Evolutionary conservation across 1,284 basidiomycete species (phyloP).

Genomic region (Sporisorium exsertum): DNA sequence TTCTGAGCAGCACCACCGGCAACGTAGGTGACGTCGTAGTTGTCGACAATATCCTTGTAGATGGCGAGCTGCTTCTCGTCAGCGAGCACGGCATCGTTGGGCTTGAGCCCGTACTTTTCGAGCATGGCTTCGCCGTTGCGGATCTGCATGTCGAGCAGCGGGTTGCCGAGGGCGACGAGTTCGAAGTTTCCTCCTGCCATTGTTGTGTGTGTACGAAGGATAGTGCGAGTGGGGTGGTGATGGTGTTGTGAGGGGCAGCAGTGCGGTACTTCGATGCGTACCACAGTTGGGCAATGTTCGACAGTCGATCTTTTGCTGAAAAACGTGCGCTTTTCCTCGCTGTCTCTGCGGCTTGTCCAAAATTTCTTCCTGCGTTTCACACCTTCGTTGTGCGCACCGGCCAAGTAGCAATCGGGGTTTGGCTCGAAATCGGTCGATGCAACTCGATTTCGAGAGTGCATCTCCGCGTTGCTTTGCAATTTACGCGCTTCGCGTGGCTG

Average conservation of each 20-base stretch:
- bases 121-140: constrained; percentile 82
- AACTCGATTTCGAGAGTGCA: not conserved
- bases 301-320: not conserved
- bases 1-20: constrained; percentile 98
- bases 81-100: constrained; percentile 97
- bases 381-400: constrained; percentile 7
- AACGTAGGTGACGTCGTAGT: constrained; percentile 86
- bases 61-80: constrained; percentile 81
- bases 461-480: constrained; percentile 8
- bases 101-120: constrained; percentile 89
- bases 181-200: constrained; percentile 62
- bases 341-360: constrained; percentile 1
- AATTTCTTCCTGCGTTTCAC: constrained; percentile 24
- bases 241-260: not conserved
- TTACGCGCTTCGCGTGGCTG: constrained; percentile 18
- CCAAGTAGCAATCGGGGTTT: not conserved
- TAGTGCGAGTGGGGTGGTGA: not conserved
- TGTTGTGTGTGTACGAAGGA: not conserved
- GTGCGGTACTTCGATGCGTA: not conserved
- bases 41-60: constrained; percentile 86
- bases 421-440: not conserved
- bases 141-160: constrained; percentile 71
- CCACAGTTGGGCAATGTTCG: not conserved
- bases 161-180: constrained; percentile 68
- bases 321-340: not conserved